A percentile compares a stretch with the other conserved stretches of the same genome.
phyloP scores from a whole-genome alignment of 306 rosid genomes.

The Dicorynia guianensis region DNA sequence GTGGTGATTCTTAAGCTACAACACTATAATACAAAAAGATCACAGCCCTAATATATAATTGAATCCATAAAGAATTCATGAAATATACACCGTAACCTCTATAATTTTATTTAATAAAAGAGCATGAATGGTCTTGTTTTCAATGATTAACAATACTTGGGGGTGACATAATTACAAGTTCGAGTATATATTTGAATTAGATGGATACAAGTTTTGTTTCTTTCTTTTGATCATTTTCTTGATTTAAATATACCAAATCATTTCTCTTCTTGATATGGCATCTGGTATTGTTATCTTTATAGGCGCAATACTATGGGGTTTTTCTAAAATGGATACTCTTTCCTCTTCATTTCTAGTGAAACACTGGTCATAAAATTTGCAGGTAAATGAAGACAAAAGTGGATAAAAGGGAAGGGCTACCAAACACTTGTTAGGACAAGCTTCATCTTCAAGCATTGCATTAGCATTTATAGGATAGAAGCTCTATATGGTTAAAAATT shows the following conservation, averaged over 20 bases:
- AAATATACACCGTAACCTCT: not conserved
- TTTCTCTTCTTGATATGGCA: not conserved
- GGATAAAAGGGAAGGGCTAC: constrained; percentile 36
- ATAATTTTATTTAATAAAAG: constrained; percentile 1
- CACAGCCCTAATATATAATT: not conserved
- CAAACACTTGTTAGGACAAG: constrained; percentile 29
- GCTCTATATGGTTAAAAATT: constrained; percentile 34
- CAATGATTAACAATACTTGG: not conserved
- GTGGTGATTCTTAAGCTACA: not conserved
- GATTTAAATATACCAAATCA: constrained; percentile 27
- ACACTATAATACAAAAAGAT: not conserved
- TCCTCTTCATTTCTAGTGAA: constrained; percentile 8
- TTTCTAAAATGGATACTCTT: not conserved
- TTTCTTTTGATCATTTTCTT: constrained; percentile 7
- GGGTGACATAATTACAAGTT: not conserved
- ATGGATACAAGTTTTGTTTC: not conserved
- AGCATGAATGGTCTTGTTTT: not conserved
- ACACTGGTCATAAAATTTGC: not conserved
- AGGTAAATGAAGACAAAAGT: constrained; percentile 38
- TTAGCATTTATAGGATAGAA: constrained; percentile 18
- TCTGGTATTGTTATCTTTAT: constrained; percentile 2
- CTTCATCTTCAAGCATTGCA: constrained; percentile 45
- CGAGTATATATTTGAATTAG: no score
- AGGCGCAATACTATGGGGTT: not conserved
- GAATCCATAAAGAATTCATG: not conserved